Conservation (phyloP, 2,329 filamentous ascomycete species). For the Dryadomyces sulphureus region DNA sequence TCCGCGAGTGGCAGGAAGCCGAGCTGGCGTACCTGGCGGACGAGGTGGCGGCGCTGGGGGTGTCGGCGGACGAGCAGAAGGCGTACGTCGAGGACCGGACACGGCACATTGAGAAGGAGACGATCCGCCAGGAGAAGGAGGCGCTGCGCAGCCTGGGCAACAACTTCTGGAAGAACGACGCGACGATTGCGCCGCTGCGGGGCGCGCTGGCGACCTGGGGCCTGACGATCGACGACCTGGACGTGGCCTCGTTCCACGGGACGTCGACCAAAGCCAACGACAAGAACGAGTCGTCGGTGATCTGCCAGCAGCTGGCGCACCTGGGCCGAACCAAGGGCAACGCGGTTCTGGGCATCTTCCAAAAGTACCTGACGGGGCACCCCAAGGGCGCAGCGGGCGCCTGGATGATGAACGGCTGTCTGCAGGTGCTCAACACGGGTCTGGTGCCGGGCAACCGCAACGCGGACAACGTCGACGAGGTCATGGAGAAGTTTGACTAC, state of each 20-base stretch:
- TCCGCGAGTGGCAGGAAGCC: conserved; percentile 92
- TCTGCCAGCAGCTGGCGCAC: conserved; percentile 91
- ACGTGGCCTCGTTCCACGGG: conserved; percentile 94
- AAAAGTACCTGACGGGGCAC: conserved; percentile 97
- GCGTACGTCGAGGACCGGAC: conserved; percentile 79
- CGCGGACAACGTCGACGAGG: conserved; percentile 88
- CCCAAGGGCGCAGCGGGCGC: conserved; percentile 98
- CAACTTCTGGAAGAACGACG: conserved; percentile 96
- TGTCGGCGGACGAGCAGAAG: conserved; percentile 56
- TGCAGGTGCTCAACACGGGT: conserved; percentile 89
- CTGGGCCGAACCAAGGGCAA: conserved; percentile 95
- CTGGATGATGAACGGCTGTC: conserved; percentile 98
- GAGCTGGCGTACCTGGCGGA: conserved; percentile 88
- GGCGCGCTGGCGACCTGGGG: conserved; percentile 96
- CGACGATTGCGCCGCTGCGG: conserved; percentile 84
- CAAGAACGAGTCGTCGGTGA: conserved; percentile 97
- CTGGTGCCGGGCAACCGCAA: conserved; percentile 95
- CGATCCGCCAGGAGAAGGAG: conserved; percentile 81
- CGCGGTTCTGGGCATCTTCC: conserved; percentile 91
- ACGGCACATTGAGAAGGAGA: conserved; percentile 76
- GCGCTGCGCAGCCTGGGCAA: conserved; percentile 87
- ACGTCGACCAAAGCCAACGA: conserved; percentile 98
- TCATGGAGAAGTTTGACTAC: conserved; percentile 96
- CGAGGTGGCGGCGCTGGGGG: conserved; percentile 83
- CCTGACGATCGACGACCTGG: conserved; percentile 89